Evolutionary conservation across 306 rosid genomes (phyloP).

Genomic region (Acacia acuminata): DNA sequence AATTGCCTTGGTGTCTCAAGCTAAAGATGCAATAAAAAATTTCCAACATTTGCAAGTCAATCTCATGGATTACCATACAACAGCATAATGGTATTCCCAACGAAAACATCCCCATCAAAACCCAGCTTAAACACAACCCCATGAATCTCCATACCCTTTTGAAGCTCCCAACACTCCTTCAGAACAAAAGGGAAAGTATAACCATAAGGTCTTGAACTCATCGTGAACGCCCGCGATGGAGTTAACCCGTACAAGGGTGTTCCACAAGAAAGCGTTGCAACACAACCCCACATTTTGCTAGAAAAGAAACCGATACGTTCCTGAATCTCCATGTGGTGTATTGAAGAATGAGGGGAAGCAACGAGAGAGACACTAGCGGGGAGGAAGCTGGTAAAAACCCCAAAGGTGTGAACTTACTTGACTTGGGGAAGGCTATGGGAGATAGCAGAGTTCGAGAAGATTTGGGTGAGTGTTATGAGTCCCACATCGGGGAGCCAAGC

Average conservation of each 20-base stretch:
- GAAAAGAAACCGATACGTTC: conserved; percentile 51
- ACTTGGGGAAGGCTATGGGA: conserved; percentile 34
- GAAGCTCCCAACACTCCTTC: conserved; percentile 60
- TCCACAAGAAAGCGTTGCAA: conserved; percentile 71
- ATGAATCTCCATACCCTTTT: conserved; percentile 79
- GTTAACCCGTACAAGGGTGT: conserved; percentile 70
- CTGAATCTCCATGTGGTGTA: conserved; percentile 57
- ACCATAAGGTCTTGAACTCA: conserved; percentile 59
- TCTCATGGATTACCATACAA: conserved; percentile 51
- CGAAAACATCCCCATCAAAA: conserved; percentile 65
- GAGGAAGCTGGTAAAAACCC: conserved; percentile 56
- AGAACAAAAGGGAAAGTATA: conserved; percentile 77
- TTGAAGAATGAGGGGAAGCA: conserved; percentile 70
- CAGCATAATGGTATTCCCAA: conserved; percentile 72
- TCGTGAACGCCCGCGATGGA: conserved; percentile 52
- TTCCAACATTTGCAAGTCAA: conserved; percentile 29
- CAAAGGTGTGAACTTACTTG: conserved; percentile 70
- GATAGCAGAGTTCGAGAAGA: no score
- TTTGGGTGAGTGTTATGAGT: no score
- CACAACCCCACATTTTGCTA: conserved; percentile 34
- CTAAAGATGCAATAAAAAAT: no score
- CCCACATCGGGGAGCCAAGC: no score
- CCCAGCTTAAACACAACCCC: conserved; percentile 67
- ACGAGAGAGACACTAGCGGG: conserved; percentile 69
- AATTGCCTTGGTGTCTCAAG: no score